A percentile compares a stretch with the other conserved stretches of the same genome.
Conservation (phyloP, 306 rosid species). For the Rubus idaeus region DNA sequence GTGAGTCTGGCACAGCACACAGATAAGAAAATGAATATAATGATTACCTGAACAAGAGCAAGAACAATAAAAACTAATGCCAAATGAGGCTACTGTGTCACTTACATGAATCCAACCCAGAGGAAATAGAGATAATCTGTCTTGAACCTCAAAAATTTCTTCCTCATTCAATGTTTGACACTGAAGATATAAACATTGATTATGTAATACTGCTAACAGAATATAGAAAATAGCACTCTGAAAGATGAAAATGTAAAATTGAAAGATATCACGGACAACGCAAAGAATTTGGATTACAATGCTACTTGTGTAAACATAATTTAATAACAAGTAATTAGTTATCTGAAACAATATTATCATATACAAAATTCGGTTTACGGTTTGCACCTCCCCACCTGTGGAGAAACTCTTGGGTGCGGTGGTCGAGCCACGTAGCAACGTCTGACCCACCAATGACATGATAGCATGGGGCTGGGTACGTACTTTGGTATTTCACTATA, state of each 20-base stretch:
- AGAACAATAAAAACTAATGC: background rate
- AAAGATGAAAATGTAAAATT: background rate
- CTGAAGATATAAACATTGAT: constrained; percentile 42
- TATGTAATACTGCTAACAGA: constrained; percentile 17
- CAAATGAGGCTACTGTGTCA: constrained; percentile 25
- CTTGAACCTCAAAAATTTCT: constrained; percentile 99
- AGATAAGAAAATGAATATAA: constrained; percentile 4
- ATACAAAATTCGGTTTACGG: background rate
- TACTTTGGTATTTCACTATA: background rate
- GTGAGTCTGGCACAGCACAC: constrained; percentile 69
- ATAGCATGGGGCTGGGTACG: background rate
- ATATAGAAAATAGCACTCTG: constrained; percentile 4
- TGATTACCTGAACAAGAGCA: constrained; percentile 5
- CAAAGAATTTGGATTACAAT: background rate
- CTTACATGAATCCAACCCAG: constrained; percentile 99
- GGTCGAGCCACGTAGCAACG: background rate
- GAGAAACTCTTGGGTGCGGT: background rate
- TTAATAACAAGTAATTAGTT: no score
- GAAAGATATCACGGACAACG: background rate
- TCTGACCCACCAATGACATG: background rate
- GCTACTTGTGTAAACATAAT: background rate
- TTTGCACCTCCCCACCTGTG: background rate
- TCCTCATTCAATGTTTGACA: constrained; percentile 97
- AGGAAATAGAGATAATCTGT: constrained; percentile 82
- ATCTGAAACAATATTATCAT: background rate